A percentile compares a stretch with the other conserved stretches of the same genome.
Evolutionary conservation across 2,329 filamentous ascomycete species (phyloP).

Genomic region (Ophiostoma sp.): DNA sequence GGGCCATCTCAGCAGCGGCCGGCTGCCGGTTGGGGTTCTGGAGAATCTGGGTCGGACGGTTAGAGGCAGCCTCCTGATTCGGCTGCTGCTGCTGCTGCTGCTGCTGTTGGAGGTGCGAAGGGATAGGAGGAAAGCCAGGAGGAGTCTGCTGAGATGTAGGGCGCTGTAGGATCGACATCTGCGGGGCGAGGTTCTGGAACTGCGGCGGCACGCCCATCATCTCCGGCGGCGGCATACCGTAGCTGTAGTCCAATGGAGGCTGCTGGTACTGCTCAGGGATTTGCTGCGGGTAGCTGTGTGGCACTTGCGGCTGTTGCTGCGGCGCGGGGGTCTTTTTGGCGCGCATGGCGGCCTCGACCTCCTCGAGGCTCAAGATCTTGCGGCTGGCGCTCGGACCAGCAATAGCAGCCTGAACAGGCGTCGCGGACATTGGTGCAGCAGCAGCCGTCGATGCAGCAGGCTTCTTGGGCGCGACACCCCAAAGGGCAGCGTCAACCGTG

Average conservation of each 20-base stretch:
- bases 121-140: slow-evolving; percentile 31
- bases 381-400: slow-evolving; percentile 40
- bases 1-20: slow-evolving; percentile 40
- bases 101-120: slow-evolving; percentile 29
- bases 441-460: slow-evolving; percentile 28
- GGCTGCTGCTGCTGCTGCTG: slow-evolving; percentile 31
- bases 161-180: slow-evolving; percentile 52
- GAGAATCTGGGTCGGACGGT: slow-evolving; percentile 66
- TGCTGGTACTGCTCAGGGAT: slow-evolving; percentile 27
- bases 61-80: slow-evolving; percentile 39
- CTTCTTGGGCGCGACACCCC: slow-evolving; percentile 70
- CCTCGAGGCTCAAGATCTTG: slow-evolving; percentile 92
- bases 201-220: slow-evolving; percentile 15
- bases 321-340: slow-evolving; percentile 48
- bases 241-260: slow-evolving; percentile 25
- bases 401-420: slow-evolving; percentile 29
- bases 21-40: slow-evolving; percentile 69
- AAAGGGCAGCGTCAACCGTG: slow-evolving; percentile 87
- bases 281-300: slow-evolving; percentile 29
- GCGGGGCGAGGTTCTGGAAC: slow-evolving; percentile 36
- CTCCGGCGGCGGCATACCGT: slow-evolving; percentile 21
- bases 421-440: neutral
- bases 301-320: slow-evolving; percentile 30
- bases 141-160: slow-evolving; percentile 43
- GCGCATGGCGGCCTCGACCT: slow-evolving; percentile 91